Evolutionary conservation across 2,329 filamentous ascomycete species (phyloP).

Genomic region (Fusarium zealandicum): DNA sequence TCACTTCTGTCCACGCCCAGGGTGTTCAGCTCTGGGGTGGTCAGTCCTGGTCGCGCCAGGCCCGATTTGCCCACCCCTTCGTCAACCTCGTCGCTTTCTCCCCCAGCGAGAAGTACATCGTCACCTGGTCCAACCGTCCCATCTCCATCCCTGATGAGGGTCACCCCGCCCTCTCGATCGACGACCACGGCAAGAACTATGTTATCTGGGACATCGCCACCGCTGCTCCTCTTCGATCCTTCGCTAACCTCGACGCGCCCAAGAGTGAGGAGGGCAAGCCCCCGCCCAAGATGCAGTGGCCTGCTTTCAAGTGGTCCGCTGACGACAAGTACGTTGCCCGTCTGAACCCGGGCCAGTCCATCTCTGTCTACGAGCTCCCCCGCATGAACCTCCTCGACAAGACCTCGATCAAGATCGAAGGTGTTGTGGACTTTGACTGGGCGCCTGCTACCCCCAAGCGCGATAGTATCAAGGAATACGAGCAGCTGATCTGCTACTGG

Average conservation of each 20-base stretch:
- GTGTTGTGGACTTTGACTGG: constrained; percentile 98
- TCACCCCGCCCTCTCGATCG: constrained; percentile 81
- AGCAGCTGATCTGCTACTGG: constrained; percentile 98
- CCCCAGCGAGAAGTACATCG: constrained; percentile 88
- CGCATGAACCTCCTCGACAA: constrained; percentile 91
- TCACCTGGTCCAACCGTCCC: constrained; percentile 95
- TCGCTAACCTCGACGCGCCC: constrained; percentile 85
- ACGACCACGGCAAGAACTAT: constrained; percentile 99
- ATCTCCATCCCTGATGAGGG: constrained; percentile 90
- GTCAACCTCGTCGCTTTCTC: constrained; percentile 98
- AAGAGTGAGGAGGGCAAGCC: constrained; percentile 67
- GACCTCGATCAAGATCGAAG: constrained; percentile 93
- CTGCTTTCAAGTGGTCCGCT: constrained; percentile 98
- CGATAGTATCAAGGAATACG: constrained; percentile 87
- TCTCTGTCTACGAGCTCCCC: constrained; percentile 89
- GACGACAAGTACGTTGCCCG: constrained; percentile 97
- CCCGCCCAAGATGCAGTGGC: constrained; percentile 91
- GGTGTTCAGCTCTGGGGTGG: constrained; percentile 98
- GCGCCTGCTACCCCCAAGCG: constrained; percentile 82
- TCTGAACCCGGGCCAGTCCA: constrained; percentile 84
- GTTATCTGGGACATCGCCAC: constrained; percentile 97
- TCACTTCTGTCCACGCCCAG: constrained; percentile 93
- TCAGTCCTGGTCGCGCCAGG: constrained; percentile 84
- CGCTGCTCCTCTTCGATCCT: constrained; percentile 87
- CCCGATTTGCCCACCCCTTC: constrained; percentile 92